Evolutionary conservation across 441 rosid species (phyloP).

Genomic region (Monsonia emarginata): DNA sequence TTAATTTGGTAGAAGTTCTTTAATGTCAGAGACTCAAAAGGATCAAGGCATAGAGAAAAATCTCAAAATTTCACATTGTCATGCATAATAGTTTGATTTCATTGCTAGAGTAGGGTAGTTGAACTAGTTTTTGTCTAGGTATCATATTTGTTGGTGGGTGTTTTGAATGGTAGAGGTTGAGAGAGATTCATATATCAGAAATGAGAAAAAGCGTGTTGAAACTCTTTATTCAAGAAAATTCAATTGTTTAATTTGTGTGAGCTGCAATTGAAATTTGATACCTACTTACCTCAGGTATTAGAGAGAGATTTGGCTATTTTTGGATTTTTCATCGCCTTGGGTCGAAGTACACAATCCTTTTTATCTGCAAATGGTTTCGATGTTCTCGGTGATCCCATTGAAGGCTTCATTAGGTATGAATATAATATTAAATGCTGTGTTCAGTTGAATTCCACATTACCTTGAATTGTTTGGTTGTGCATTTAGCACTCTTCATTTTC

Average conservation of each 20-base stretch:
- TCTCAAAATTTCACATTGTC: not conserved
- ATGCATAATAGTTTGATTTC: not conserved
- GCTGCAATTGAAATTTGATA: constrained; percentile 16
- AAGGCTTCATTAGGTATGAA: constrained; percentile 67
- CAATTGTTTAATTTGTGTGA: not conserved
- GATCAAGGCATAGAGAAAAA: not conserved
- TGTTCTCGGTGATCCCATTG: constrained; percentile 46
- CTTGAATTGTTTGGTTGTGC: constrained; percentile 13
- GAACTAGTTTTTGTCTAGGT: not conserved
- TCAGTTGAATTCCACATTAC: constrained; percentile 7
- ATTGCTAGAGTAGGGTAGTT: not conserved
- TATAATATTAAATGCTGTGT: not conserved
- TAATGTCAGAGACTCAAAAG: not conserved
- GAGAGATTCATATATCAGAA: not conserved
- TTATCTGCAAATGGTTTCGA: constrained; percentile 71
- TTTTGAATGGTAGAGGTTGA: not conserved
- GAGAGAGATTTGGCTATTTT: constrained; percentile 96
- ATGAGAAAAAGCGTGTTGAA: not conserved
- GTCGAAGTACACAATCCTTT: constrained; percentile 72
- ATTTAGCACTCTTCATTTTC: constrained; percentile 16
- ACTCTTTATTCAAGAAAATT: not conserved
- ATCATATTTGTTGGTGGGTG: not conserved
- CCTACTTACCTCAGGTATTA: constrained; percentile 59
- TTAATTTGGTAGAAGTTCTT: not conserved
- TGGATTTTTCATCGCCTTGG: constrained; percentile 93